Evolutionary conservation across 805 yeast species (phyloP), one percentile per base, ranked within the genome.

Genomic region (Ogataea sp.): DNA sequence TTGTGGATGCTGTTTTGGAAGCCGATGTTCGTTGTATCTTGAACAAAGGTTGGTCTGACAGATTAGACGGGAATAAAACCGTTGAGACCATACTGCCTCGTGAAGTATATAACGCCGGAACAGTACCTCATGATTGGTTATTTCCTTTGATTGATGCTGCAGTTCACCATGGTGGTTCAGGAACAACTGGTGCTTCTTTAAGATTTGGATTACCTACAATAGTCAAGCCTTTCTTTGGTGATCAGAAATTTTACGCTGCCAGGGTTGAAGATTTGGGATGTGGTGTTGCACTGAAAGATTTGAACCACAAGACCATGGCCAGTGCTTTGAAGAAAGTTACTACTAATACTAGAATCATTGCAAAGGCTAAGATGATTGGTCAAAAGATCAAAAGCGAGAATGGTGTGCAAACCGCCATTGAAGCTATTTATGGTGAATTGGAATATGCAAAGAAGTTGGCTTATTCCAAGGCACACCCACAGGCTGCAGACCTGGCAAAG

Each of bases 121-220:
- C 80, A 9, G 68, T 85, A 13, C 96, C 96, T 0, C 97, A 90
- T 56, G 96, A 88, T 55, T 90, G 97, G 97, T 64, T 90, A 28
- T 90, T 90, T 60, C 83, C 90, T 0, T 78, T 75, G 44, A 67
- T 90, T 33, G 96, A 90, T 61, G 96, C 90, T 0, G 95, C 95
- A 0, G 96, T 90, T 4, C 97, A 90, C 56, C 97, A 90, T 56
- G 97, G 97, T 30, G 97, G 97, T 0, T 82, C 95, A 0, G 97
- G 97, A 2, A 86, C 97, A 0, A 90, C 97, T 0, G 97, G 97
- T 7, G 96, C 96, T 0, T 73, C 94, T 2, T 58, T 90, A 39
- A 67, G 89, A 44, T 82, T 84, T 13, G 97, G 97, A 0, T 58
- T 83, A 25, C 97, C 97, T 1, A 87, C 95, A 0, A 72, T 90